Base-by-base conservation (phyloP, 1,139 yeast genomes). In the Suhomyces taliae region DNA sequence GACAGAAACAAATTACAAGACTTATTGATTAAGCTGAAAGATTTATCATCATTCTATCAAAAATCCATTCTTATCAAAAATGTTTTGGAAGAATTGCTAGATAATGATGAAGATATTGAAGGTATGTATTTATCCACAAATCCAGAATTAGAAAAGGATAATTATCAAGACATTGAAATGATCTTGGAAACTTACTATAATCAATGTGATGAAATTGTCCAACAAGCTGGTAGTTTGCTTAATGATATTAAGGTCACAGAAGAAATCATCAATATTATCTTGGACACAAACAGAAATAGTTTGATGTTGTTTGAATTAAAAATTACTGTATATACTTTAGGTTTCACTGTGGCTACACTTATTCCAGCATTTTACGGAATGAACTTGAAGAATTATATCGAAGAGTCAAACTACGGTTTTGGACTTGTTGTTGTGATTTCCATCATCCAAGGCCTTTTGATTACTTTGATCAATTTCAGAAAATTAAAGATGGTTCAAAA, bases 191-290 rank as follows among this genome's bases (percentile, higher is more conserved):
- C 97, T 0, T 95, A 95, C 68, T 90, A 90, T 67, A 88, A 90
- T 51, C 98, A 93, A 59, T 88, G 96, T 64, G 99, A 95, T 60
- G 99, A 95, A 66, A 87, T 90, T 59, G 99, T 93, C 3, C 99
- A 93, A 64, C 90, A 90, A 48, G 87, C 96, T 0, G 96, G 90
- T 41, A 85, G 91, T 33, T 71, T 90, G 47, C 82, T 89, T 34
- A 81, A 84, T 53, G 96, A 93, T 65, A 93, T 95, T 56, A 82
- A 85, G 53, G 90, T 95, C 12, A 93, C 99, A 0, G 99, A 95
- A 62, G 99, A 95, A 62, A 90, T 95, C 59, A 95, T 90, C 50
- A 95, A 95, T 64, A 93, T 95, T 58, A 90, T 95, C 48, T 70
- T 95, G 46, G 99, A 95, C 66, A 90, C 99, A 1, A 93, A 91